phyloP scores from a whole-genome alignment of 2,329 filamentous ascomycete genomes.

The Colletotrichum sp. region DNA sequence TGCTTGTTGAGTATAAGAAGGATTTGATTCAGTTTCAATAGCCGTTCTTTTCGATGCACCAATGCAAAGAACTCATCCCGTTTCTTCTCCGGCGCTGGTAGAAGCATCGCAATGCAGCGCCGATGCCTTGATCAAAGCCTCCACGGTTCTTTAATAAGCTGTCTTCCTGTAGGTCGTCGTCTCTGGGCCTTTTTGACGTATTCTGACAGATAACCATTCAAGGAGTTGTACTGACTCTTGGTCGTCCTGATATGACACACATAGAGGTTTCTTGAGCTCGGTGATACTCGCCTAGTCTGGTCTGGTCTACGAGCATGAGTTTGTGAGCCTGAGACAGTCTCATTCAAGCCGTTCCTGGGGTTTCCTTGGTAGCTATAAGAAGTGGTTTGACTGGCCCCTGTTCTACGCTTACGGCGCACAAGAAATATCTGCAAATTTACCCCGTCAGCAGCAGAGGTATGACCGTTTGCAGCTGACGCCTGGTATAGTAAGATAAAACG shows the following conservation, averaged over 20 bases:
- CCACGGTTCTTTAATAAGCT: neutral
- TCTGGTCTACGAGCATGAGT: neutral
- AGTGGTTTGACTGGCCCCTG: no score
- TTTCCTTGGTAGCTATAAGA: no score
- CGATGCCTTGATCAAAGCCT: fast-evolving
- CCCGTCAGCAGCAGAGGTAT: neutral
- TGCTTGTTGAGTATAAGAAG: neutral
- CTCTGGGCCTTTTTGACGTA: no score
- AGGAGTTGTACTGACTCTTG: no score
- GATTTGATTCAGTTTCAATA: neutral
- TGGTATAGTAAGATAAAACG: no score
- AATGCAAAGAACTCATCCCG: fast-evolving
- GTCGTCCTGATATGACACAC: neutral
- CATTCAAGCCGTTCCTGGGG: no score
- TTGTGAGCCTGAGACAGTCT: neutral
- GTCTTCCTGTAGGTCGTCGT: neutral
- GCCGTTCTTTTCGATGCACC: neutral
- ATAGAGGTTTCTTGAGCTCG: neutral
- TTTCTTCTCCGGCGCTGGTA: neutral
- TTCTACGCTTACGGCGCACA: no score
- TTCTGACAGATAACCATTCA: no score
- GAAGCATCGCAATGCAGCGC: neutral
- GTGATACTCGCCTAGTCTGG: neutral
- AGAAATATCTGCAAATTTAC: no score
- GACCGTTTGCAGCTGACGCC: no score